phyloP scores from a whole-genome alignment of 163 green algal genomes.

The Picocystis sp. region DNA sequence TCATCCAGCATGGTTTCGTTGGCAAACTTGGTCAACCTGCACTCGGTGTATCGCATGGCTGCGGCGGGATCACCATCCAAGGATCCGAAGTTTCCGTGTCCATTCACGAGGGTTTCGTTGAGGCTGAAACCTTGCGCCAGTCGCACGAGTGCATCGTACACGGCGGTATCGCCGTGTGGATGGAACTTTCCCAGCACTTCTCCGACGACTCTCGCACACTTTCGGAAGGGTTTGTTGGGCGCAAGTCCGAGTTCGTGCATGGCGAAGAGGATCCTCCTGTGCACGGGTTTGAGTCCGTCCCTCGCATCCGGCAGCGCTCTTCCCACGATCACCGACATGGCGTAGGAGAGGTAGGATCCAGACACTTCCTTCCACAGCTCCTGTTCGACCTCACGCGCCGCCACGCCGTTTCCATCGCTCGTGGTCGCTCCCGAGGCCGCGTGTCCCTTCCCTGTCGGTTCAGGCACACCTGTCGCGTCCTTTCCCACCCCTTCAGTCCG shows the following conservation, averaged over 20 bases:
- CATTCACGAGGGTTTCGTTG: slow-evolving; percentile 38
- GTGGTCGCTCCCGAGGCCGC: no score
- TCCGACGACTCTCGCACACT: slow-evolving; percentile 91
- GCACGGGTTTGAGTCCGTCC: slow-evolving; percentile 87
- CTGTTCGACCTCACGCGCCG: background rate
- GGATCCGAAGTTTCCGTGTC: slow-evolving; percentile 97
- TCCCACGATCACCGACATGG: slow-evolving; percentile 95
- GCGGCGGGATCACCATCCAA: slow-evolving; percentile 80
- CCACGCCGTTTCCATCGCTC: no score
- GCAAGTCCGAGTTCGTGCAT: slow-evolving; percentile 90
- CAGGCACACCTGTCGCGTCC: no score
- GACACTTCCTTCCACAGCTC: slow-evolving; percentile 35
- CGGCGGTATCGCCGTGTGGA: slow-evolving; percentile 84
- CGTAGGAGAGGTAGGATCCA: slow-evolving; percentile 58
- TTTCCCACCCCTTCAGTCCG: no score
- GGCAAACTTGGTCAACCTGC: slow-evolving; percentile 26
- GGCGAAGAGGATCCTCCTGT: slow-evolving; percentile 88
- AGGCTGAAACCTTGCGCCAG: slow-evolving; percentile 52
- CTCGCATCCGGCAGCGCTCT: slow-evolving; percentile 79
- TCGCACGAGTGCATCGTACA: slow-evolving; percentile 92
- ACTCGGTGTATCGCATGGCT: slow-evolving; percentile 84
- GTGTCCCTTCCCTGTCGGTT: no score
- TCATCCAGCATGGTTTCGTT: slow-evolving; percentile 55
- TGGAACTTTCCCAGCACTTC: slow-evolving; percentile 98
- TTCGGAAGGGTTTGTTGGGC: slow-evolving; percentile 55